A percentile compares a stretch with the other conserved stretches of the same genome.
Evolutionary conservation across 1,284 basidiomycete genomes (phyloP).

Genomic region (Trametes hirsuta): DNA sequence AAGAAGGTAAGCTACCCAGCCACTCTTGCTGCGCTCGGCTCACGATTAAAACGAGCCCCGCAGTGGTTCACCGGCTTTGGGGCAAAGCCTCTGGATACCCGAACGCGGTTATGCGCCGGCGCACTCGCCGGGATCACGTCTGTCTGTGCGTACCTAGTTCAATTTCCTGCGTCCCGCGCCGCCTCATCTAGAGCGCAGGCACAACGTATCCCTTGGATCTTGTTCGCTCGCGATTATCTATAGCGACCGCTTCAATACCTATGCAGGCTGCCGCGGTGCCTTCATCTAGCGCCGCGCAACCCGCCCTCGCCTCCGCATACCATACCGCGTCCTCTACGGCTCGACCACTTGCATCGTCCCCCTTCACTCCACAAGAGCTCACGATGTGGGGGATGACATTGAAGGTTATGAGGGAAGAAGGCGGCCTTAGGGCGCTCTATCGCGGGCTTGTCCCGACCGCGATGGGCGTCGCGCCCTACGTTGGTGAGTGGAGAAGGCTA

Average conservation of each 20-base stretch:
- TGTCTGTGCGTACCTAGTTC: slow-evolving; percentile 40
- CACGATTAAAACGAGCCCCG: slow-evolving; percentile 26
- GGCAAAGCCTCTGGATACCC: slow-evolving; percentile 78
- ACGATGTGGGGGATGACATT: slow-evolving; percentile 89
- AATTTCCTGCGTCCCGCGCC: slow-evolving; percentile 6
- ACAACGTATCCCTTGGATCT: slow-evolving; percentile 94
- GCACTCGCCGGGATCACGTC: slow-evolving; percentile 91
- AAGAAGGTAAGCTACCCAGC: slow-evolving; percentile 64
- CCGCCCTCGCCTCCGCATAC: slow-evolving; percentile 51
- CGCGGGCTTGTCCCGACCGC: slow-evolving; percentile 88
- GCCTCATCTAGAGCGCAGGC: slow-evolving; percentile 44
- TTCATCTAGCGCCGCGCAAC: slow-evolving; percentile 31
- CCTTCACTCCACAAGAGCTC: slow-evolving; percentile 58
- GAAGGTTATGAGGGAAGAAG: slow-evolving; percentile 91
- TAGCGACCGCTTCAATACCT: slow-evolving; percentile 81
- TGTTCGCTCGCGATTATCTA: slow-evolving; percentile 89
- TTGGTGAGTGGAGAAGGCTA: slow-evolving; percentile 39
- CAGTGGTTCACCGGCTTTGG: slow-evolving; percentile 75
- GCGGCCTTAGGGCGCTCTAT: slow-evolving; percentile 86
- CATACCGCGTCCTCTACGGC: slow-evolving; percentile 50
- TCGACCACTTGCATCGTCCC: slow-evolving; percentile 32
- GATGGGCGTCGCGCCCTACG: slow-evolving; percentile 92
- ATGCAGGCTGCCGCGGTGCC: slow-evolving; percentile 30
- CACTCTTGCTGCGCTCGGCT: slow-evolving; percentile 9
- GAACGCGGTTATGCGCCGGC: slow-evolving; percentile 80